Percentiles rank a stretch among this genome's conserved stretches.
These are phyloP conservation scores for Skeletonema tropicum DNA, from an alignment of 108 stramenopile species.

Conservation along the genomic window DNA sequence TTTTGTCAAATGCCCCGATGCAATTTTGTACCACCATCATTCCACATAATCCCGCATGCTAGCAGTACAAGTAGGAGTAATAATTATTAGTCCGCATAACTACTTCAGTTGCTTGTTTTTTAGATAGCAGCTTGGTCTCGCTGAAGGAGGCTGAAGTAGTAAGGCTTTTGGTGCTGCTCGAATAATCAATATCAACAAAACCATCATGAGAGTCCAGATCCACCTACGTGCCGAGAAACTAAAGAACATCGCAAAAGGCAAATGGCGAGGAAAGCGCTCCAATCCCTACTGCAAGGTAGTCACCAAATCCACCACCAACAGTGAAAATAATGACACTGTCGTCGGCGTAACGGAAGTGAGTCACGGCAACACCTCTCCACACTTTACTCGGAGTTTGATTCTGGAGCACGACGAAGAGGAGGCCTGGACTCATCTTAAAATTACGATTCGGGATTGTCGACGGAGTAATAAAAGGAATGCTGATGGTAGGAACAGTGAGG, in stretches of 20 bases:
- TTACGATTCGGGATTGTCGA: constrained; percentile 23
- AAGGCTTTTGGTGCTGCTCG: no score
- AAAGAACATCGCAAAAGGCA: constrained; percentile 9
- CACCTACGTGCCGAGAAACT: constrained; percentile 36
- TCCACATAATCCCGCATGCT: no score
- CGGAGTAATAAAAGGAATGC: neutral
- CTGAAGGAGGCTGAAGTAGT: no score
- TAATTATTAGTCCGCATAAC: no score
- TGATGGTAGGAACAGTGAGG: neutral
- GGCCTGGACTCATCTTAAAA: constrained; percentile 24
- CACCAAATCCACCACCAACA: neutral
- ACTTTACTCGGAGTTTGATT: constrained; percentile 12
- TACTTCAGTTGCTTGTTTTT: no score
- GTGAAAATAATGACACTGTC: neutral
- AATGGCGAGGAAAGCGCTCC: constrained; percentile 23
- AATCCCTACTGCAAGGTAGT: constrained; percentile 27
- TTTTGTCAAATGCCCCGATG: no score
- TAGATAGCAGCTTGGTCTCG: no score
- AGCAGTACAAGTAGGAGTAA: no score
- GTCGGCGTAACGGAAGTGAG: neutral
- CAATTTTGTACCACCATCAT: no score
- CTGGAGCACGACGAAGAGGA: constrained; percentile 16
- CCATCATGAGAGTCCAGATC: constrained; percentile 21
- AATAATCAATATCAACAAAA: no score
- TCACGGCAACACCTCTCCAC: constrained; percentile 14